A percentile compares a stretch with the other conserved stretches of the same genome.
phyloP scores from a whole-genome alignment of 129 eudicot genomes.

The Solidago caesia region DNA sequence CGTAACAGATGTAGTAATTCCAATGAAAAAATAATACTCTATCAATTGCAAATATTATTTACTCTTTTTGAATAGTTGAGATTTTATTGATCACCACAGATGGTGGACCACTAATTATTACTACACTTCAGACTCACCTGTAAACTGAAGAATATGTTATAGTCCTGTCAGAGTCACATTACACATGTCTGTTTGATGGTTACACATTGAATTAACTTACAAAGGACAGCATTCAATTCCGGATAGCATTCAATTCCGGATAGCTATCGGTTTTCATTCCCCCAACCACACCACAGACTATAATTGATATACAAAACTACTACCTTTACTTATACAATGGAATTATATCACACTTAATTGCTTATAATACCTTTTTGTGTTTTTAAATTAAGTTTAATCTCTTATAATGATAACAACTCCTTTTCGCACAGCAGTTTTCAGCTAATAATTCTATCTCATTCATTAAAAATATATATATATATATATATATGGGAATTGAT shows the following conservation, averaged over 20 bases:
- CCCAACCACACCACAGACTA: too few relatives aligned
- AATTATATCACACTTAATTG: background rate
- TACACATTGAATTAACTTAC: background rate
- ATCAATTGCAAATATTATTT: background rate
- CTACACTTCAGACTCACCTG: too few relatives aligned
- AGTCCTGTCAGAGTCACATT: background rate
- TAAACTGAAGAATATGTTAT: too few relatives aligned
- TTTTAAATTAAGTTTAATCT: background rate
- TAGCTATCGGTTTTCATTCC: background rate
- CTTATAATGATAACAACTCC: slow-evolving; percentile 2
- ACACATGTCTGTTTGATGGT: background rate
- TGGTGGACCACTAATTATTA: too few relatives aligned
- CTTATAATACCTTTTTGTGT: slow-evolving; percentile 1
- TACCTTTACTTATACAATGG: background rate
- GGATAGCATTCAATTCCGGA: background rate
- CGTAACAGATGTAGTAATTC: background rate
- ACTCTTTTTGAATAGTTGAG: too few relatives aligned
- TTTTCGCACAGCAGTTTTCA: background rate
- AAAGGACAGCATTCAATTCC: background rate
- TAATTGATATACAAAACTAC: background rate
- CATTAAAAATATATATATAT: too few relatives aligned
- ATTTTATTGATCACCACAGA: too few relatives aligned
- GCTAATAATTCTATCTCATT: background rate
- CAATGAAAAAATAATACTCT: background rate
- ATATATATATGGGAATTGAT: background rate